Base-by-base conservation (phyloP, 805 yeast species). In the Maudiozyma barnettii region DNA sequence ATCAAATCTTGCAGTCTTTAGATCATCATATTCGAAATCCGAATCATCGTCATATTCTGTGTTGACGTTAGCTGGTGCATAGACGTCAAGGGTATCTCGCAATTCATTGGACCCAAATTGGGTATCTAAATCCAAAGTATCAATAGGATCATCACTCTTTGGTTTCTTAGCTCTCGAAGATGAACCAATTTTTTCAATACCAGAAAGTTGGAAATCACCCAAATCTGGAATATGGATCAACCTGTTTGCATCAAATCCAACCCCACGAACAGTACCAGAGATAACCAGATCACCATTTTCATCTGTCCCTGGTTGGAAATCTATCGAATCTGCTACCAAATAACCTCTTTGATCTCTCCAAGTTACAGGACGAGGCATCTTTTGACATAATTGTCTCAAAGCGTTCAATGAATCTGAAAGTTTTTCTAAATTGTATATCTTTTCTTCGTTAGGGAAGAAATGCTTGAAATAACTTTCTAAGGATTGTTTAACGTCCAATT, bases 291-390 rank as follows among this genome's bases (percentile, higher is more conserved):
- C 58, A 7, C 70, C 72, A 39, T 57, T 53, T 47, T 54, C 57
- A 36, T 47, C 53, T 20, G 51, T 48, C 21, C 45, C 41, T 47
- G 64, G 69, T 23, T 56, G 47, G 40, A 62, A 55, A 50, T 61
- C 65, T 0, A 84, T 72, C 4, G 66, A 59, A 54, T 89, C 95
- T 1, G 95, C 90, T 9, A 93, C 74, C 45, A 93, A 45, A 68
- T 89, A 93, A 7, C 96, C 91, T 60, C 99, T 74, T n/a, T 81
- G 68, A 56, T 91, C 97, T 68, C 98, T 81, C 98, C 99, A 93
- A 21, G 77, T 78, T 42, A 95, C 72, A 1, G 86, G 78, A 59
- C 81, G 82, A 23, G 99, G 99, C 57, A 82, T 78, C 66, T 81
- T 85, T 59, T 91, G 97, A 60, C 96, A 84, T 22, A 93, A 58